A percentile compares a stretch with the other conserved stretches of the same genome.
phyloP scores from a whole-genome alignment of 129 eudicot genomes.

The Artemisia annua region DNA sequence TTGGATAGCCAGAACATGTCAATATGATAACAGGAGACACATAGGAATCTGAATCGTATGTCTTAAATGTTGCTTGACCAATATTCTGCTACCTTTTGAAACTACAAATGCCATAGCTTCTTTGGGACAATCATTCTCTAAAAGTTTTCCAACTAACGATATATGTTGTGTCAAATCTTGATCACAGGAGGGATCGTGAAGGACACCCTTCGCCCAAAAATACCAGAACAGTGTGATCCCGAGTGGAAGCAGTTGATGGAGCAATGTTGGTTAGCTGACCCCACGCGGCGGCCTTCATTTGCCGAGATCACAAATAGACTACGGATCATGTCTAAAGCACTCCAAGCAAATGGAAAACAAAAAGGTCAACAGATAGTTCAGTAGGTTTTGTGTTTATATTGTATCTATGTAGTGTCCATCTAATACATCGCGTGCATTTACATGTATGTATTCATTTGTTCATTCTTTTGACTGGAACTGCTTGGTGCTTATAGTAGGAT shows the following conservation, averaged over 20 bases:
- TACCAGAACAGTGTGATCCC: conserved; percentile 72
- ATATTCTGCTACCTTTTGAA: too few species aligned
- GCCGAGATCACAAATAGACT: conserved; percentile 61
- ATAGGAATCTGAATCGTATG: too few species aligned
- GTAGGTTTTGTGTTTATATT: conserved; percentile 12
- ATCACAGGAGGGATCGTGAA: conserved; percentile 78
- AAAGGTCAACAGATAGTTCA: conserved; percentile 24
- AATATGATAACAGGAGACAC: too few species aligned
- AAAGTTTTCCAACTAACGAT: neutral
- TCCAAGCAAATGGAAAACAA: conserved; percentile 43
- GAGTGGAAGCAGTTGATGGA: conserved; percentile 90
- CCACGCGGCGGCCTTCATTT: conserved; percentile 72
- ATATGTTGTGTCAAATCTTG: conserved; percentile 12
- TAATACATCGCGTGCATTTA: conserved; percentile 14
- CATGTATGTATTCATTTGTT: conserved; percentile 34
- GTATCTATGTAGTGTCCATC: conserved; percentile 23
- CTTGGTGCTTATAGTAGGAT: conserved; percentile 15
- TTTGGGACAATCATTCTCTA: too few species aligned
- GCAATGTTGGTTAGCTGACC: conserved; percentile 81
- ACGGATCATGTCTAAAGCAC: conserved; percentile 56
- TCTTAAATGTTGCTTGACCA: too few species aligned
- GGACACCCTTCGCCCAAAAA: conserved; percentile 78
- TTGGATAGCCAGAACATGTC: too few species aligned
- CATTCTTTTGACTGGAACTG: conserved; percentile 29
- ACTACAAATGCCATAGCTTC: too few species aligned